These are phyloP conservation scores for Chlorophyllum brunneum DNA, from an alignment of 768 basidiomycete species.

Conservation along the genomic window DNA sequence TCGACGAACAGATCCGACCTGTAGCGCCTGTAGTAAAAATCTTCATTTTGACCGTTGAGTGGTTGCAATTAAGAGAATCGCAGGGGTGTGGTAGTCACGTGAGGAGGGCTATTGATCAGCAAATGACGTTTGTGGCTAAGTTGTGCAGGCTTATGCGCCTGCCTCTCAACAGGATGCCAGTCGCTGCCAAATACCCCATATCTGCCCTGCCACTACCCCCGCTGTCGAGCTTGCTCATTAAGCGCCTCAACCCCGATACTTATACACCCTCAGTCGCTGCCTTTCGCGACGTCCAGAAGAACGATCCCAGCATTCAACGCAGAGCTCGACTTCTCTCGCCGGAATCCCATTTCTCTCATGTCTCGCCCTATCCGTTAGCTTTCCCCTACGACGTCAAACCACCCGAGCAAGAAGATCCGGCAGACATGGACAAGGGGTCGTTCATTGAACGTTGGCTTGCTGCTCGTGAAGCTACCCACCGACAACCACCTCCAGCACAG, in stretches of 20 bases:
- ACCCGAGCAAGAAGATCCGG: conserved; percentile 42
- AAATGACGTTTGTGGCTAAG: not conserved
- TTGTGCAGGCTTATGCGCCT: not conserved
- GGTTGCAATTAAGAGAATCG: too few species aligned
- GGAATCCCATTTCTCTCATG: conserved; percentile 71
- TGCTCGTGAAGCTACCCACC: conserved; percentile 54
- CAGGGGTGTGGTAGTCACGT: not conserved
- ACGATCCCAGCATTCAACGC: conserved; percentile 63
- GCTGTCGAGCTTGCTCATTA: conserved; percentile 35
- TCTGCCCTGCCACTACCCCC: conserved; percentile 50
- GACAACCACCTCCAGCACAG: conserved; percentile 16
- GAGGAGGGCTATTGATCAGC: not conserved
- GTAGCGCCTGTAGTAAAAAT: conserved; percentile 41
- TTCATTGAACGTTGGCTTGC: conserved; percentile 78
- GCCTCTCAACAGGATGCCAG: conserved; percentile 15
- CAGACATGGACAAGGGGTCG: conserved; percentile 46
- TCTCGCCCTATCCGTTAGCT: conserved; percentile 74
- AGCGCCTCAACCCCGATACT: conserved; percentile 56
- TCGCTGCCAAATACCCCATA: conserved; percentile 31
- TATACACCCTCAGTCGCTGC: conserved; percentile 44
- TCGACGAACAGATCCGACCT: conserved; percentile 22
- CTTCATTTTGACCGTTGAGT: conserved; percentile 20
- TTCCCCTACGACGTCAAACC: conserved; percentile 80
- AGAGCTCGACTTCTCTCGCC: conserved; percentile 57
- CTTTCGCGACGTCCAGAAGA: conserved; percentile 48